Percentiles rank a stretch among this genome's conserved stretches.
These are phyloP conservation scores for Trichoderma sp. DNA, from an alignment of 2,329 filamentous ascomycete genomes.

Conservation along the genomic window DNA sequence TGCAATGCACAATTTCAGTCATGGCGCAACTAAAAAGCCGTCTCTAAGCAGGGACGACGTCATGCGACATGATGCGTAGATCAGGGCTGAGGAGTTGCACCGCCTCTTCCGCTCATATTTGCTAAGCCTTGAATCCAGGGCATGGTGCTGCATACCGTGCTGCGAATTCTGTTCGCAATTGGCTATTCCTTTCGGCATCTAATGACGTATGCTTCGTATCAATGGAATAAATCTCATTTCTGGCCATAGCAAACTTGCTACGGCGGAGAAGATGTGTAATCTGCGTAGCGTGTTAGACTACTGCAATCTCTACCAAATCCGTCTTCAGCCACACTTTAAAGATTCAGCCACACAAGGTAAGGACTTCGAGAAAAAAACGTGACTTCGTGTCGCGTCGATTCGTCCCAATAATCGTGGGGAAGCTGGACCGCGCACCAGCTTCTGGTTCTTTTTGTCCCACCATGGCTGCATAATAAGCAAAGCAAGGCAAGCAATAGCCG, in stretches of 20 bases:
- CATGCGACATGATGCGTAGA: constrained; percentile 3
- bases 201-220: neutral
- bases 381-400: constrained; percentile 33
- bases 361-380: constrained; percentile 28
- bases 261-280: neutral
- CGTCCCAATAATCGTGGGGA: neutral
- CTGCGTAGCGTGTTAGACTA: neutral
- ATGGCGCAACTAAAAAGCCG: neutral
- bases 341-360: neutral
- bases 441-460: neutral
- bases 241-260: neutral
- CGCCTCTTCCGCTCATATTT: neutral
- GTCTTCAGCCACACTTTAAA: neutral
- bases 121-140: neutral
- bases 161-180: neutral
- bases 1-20: neutral
- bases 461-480: neutral
- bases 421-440: neutral
- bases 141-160: neutral
- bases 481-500: neutral
- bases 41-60: constrained; percentile 1
- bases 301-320: neutral
- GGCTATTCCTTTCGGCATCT: neutral
- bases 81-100: constrained; percentile 9
- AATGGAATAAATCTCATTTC: neutral